These are phyloP conservation scores for Kwoniella newhampshirensis DNA, from an alignment of 768 basidiomycete species.

Conservation along the genomic window DNA sequence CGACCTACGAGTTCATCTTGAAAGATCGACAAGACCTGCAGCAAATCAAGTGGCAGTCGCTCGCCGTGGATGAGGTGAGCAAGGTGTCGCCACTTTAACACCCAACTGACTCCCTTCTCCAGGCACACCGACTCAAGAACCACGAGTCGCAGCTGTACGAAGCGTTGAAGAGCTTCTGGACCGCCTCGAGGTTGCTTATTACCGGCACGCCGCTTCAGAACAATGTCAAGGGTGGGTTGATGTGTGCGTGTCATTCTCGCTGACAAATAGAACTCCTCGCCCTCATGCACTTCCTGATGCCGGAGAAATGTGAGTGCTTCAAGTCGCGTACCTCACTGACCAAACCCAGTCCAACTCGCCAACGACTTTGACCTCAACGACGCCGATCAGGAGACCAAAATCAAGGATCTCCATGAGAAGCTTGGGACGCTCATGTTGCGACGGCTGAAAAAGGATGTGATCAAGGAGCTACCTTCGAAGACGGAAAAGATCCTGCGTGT, in stretches of 20 bases:
- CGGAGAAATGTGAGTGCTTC: constrained; percentile 77
- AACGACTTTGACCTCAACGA: constrained; percentile 95
- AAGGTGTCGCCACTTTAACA: constrained; percentile 1
- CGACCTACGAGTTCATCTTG: constrained; percentile 93
- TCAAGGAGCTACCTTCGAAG: constrained; percentile 94
- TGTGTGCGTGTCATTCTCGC: not conserved
- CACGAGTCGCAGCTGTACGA: constrained; percentile 96
- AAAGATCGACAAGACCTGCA: constrained; percentile 84
- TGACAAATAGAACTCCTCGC: constrained; percentile 74
- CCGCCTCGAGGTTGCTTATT: constrained; percentile 90
- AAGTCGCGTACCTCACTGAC: constrained; percentile 5
- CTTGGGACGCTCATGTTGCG: constrained; percentile 91
- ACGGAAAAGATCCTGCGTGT: constrained; percentile 96
- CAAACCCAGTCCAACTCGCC: constrained; percentile 71
- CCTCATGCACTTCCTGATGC: constrained; percentile 99
- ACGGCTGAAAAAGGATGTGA: constrained; percentile 90
- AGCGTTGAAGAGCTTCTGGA: constrained; percentile 81
- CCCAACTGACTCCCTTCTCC: constrained; percentile 19
- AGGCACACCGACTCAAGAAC: constrained; percentile 98
- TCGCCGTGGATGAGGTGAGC: constrained; percentile 90
- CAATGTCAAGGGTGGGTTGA: constrained; percentile 83
- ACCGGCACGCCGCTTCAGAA: constrained; percentile 98
- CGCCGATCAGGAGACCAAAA: constrained; percentile 78
- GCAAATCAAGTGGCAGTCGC: constrained; percentile 94
- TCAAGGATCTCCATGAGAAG: constrained; percentile 91